Conservation (phyloP, 2,329 filamentous ascomycete genomes). For the Paraconiothyrium brasiliense region DNA sequence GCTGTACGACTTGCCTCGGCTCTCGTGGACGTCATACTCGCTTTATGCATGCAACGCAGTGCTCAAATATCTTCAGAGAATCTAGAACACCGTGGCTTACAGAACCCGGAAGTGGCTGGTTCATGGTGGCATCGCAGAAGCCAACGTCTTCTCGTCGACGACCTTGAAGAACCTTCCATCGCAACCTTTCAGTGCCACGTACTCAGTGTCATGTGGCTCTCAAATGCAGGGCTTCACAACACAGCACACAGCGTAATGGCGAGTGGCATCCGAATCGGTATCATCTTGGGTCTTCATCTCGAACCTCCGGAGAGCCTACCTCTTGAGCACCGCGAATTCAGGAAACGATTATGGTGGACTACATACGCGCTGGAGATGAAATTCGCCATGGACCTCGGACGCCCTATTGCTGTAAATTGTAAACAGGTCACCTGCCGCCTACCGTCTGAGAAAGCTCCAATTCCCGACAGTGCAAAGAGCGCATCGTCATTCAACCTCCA, state of each 20-base stretch:
- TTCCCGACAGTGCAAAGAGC: background rate
- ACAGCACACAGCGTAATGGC: constrained; percentile 56
- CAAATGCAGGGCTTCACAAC: constrained; percentile 60
- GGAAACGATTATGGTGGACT: constrained; percentile 60
- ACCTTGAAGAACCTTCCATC: constrained; percentile 60
- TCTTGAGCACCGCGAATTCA: constrained; percentile 49
- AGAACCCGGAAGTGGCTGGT: constrained; percentile 48
- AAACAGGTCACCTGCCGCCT: constrained; percentile 48
- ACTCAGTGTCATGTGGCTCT: constrained; percentile 58
- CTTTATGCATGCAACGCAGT: constrained; percentile 62
- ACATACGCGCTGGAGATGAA: constrained; percentile 59
- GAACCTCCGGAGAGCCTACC: constrained; percentile 54
- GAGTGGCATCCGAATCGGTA: constrained; percentile 56
- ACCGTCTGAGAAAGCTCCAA: constrained; percentile 42
- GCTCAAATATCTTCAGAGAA: constrained; percentile 20
- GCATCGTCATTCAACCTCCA: background rate
- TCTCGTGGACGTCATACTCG: constrained; percentile 63
- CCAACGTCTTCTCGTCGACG: constrained; percentile 55
- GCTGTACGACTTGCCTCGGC: constrained; percentile 55
- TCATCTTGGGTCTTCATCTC: constrained; percentile 60
- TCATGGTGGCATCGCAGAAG: constrained; percentile 59
- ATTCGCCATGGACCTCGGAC: constrained; percentile 58
- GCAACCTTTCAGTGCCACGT: constrained; percentile 61
- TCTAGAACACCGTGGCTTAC: background rate
- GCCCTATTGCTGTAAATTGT: constrained; percentile 52